These are phyloP conservation scores for Nakazawaea ambrosiae DNA, from an alignment of 805 yeast genomes.

Conservation along the genomic window DNA sequence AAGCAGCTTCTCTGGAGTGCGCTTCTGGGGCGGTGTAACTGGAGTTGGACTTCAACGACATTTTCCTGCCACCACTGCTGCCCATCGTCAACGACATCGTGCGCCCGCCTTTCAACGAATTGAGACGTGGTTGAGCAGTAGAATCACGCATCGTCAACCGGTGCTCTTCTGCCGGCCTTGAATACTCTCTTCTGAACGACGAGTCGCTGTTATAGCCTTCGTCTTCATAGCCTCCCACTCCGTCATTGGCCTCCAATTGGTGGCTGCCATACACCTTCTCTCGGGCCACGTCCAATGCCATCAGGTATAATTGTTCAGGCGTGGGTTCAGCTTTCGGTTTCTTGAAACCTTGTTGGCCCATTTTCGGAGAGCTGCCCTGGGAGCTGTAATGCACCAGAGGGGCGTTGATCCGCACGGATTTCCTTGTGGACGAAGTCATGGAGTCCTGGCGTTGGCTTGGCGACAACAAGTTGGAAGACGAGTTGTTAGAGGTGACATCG, in stretches of 20 bases:
- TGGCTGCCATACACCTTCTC: conserved; percentile 45
- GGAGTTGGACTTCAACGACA: not conserved
- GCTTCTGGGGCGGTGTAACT: not conserved
- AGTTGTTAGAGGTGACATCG: not conserved
- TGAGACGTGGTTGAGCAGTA: not conserved
- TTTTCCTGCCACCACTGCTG: conserved; percentile 8
- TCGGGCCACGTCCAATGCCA: conserved; percentile 50
- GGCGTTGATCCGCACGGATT: conserved; percentile 8
- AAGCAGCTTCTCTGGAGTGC: not conserved
- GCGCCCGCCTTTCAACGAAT: conserved; percentile 3
- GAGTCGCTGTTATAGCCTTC: conserved; percentile 10
- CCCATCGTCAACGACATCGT: conserved; percentile 17
- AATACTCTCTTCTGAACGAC: conserved; percentile 5
- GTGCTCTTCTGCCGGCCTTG: not conserved
- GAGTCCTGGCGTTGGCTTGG: conserved; percentile 3
- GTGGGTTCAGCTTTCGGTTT: conserved; percentile 17
- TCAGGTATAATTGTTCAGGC: conserved; percentile 46
- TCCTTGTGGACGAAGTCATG: conserved; percentile 9
- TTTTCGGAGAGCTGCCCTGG: not conserved
- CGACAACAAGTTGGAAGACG: not conserved
- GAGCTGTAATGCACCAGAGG: not conserved
- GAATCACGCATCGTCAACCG: not conserved
- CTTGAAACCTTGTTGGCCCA: not conserved
- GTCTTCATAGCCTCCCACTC: too few species aligned
- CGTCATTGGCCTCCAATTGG: conserved; percentile 1